Evolutionary conservation across 106 monocot species (phyloP).

Genomic region (Amphibolis antarctica): DNA sequence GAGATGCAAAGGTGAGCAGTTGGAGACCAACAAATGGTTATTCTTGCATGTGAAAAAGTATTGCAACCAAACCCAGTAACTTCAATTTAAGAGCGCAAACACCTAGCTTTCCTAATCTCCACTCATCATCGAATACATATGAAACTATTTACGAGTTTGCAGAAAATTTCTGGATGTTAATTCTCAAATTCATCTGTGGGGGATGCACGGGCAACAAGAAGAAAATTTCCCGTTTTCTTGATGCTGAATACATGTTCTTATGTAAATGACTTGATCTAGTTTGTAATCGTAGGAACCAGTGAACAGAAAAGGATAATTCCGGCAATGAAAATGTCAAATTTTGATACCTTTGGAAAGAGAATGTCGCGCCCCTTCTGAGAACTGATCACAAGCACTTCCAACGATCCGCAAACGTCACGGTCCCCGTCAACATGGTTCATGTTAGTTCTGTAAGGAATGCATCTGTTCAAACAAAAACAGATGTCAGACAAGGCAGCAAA

Average conservation of each 20-base stretch:
- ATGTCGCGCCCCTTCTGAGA: constrained; percentile 50
- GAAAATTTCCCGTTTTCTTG: too few relatives aligned
- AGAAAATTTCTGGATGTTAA: too few relatives aligned
- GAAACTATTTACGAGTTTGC: neutral
- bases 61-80: neutral
- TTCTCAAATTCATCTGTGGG: too few relatives aligned
- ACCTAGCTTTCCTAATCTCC: neutral
- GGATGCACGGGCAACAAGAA: too few relatives aligned
- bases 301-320: neutral
- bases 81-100: neutral
- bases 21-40: neutral
- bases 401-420: neutral
- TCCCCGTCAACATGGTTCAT: constrained; percentile 4
- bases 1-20: too few relatives aligned
- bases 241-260: too few relatives aligned
- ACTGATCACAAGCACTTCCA: constrained; percentile 67
- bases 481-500: too few relatives aligned
- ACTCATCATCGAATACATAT: neutral
- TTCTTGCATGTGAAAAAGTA: neutral
- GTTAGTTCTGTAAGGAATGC: constrained; percentile 52
- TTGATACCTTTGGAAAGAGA: constrained; percentile 66
- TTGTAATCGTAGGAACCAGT: neutral
- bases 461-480: constrained; percentile 22
- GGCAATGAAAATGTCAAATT: neutral
- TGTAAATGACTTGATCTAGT: neutral